Base-by-base conservation (phyloP, 2,329 filamentous ascomycete genomes). In the Xylariaceae sp. region DNA sequence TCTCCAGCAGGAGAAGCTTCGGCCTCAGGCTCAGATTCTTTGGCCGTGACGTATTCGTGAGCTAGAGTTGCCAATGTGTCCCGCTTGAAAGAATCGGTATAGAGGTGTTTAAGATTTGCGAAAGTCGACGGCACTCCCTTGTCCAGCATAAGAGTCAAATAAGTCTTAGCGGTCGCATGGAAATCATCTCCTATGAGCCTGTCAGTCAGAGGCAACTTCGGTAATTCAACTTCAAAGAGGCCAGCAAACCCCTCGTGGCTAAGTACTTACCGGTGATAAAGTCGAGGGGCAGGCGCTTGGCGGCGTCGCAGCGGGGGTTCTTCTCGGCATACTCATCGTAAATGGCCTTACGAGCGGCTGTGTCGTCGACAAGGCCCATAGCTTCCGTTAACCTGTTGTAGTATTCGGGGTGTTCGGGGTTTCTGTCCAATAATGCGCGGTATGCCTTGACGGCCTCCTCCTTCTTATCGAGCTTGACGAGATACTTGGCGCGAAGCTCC, bases 41-140 rank as follows among this genome's bases (percentile, higher is more conserved):
- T 81, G 39, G 84, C 83, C 17, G 85, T 77, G 10, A 90, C 80
- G 69, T 97, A 97, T 55, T 88, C 84, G 67, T 94, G 84, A 1
- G 90, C 92, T 47, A 97, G 74, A 44, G 85, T 80, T 64, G 88
- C 85, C 47, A 99, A 83, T 0, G 81, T 82, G n/a, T 88, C 81
- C 72, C 88, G 89, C 79, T 99, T 99, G 66, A 77, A 82, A 0
- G 82, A 66, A 72, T 96, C 87, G 11, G 81, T 81, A 77, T 97
- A 99, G 18, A 99, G 82, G 66, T 95, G 87, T 78, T 99, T 99
- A 62, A 99, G 82, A 74, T 97, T 99, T 42, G 92, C 92, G 75
- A 99, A 99, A 2, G 93, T 92, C 2, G 94, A 99, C 1, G 94
- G 93, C 3, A 97, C 89, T 9, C 93, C 94, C 75, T 93, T 96